Base-by-base conservation (phyloP, 768 basidiomycete genomes). In the Trametes coccinea region DNA sequence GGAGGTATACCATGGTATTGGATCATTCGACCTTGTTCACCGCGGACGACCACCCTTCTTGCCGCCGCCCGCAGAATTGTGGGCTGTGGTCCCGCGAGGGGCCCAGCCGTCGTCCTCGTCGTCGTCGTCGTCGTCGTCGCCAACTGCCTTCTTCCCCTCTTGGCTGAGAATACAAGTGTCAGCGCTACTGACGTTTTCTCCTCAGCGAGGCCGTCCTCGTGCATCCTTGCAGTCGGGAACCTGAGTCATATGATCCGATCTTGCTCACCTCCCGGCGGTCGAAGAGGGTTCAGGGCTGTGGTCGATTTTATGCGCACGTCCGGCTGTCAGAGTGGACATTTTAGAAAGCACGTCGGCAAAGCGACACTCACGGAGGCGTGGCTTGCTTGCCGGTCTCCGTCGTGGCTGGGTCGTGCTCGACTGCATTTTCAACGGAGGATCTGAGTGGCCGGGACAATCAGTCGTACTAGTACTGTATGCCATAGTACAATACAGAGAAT, bases 41-140 rank as follows among this genome's bases (percentile, higher is more conserved):
- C 55, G 61, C 2, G 61, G 61, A 7, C 61, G 54, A 17, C 43
- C 51, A 22, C 55, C 55, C 50, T 56, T 61, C 43, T 51, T 51
- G 40, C 44, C 27, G 0, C 61, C 61, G 2, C 39, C 55, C 4
- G 34, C 33, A 16, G 43, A 40, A 13, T 49, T 50, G 4, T 62
- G 55, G 0, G 48, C 50, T 2, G 44, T 31, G 34, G 43, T 22
- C 13, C 61, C 61, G 16, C 55, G 54, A 14, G 61, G 61, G 30
- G 40, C 45, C 37, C 56, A 62, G 33, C 29, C 29, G 14, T 62
- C 60, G 31, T 61, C 60, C 5, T 49, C 59, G 3, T 61, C 61
- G 8, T 56, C 49, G 4, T 61, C 49, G 29, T 48, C 34, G 2
- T 34, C 40, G 14, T 51, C 27, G n/a, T 49, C 41, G 7, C 5